Percentiles rank a stretch among this genome's conserved stretches.
phyloP scores from a whole-genome alignment of 169 alveolate species.

The Eimeria maxima region DNA sequence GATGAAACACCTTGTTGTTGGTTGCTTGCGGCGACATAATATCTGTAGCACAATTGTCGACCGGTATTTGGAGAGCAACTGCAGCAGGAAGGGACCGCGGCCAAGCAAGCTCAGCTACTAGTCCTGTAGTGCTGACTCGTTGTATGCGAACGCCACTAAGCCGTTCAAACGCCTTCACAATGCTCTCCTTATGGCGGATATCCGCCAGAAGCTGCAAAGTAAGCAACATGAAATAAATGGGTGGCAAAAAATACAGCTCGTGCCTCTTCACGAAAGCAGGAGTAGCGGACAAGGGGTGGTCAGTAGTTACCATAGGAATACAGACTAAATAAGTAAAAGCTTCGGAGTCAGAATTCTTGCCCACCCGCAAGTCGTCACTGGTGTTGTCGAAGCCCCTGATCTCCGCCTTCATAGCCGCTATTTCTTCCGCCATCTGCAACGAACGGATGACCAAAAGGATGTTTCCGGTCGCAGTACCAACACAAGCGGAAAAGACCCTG shows the following conservation, averaged over 20 bases:
- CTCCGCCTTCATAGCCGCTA: slow-evolving; percentile 60
- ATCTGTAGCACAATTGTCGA: neutral
- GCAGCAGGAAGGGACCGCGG: slow-evolving; percentile 79
- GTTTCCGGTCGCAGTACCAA: neutral
- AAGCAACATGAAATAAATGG: neutral
- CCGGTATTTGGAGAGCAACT: slow-evolving; percentile 33
- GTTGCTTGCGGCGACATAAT: neutral
- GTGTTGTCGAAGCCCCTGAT: slow-evolving; percentile 51
- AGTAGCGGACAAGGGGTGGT: neutral
- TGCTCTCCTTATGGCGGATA: slow-evolving; percentile 75
- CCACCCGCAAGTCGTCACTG: slow-evolving; percentile 62
- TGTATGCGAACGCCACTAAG: slow-evolving; percentile 72
- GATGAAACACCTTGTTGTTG: neutral
- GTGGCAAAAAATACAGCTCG: neutral
- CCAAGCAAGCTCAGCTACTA: slow-evolving; percentile 75
- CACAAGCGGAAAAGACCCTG: neutral
- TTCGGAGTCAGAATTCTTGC: neutral
- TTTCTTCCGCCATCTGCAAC: slow-evolving; percentile 72
- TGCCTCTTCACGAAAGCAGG: neutral
- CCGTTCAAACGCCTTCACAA: slow-evolving; percentile 74
- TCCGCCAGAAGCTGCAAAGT: slow-evolving; percentile 77
- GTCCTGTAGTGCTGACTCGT: slow-evolving; percentile 59
- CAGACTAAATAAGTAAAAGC: neutral
- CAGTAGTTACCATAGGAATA: neutral
- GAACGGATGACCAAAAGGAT: neutral